Conservation (phyloP, 176 grass and related monocot genomes). For the Rhynchospora pubera region DNA sequence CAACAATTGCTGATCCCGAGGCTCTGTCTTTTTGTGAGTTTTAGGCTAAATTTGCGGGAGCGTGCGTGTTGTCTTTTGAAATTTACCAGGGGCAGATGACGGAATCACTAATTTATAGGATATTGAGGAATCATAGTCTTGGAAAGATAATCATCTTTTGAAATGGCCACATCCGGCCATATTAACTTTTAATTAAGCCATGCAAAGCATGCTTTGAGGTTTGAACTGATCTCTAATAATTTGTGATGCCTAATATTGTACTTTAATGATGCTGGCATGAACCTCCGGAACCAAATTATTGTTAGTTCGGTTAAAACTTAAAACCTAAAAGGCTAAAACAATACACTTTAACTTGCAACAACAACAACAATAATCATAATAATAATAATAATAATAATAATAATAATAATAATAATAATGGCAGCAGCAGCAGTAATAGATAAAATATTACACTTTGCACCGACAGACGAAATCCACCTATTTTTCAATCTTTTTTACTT, state of each 20-base stretch:
- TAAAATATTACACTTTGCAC: no score
- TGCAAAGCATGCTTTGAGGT: background rate
- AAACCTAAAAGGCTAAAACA: background rate
- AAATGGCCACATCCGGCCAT: background rate
- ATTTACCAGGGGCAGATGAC: background rate
- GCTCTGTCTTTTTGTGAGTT: conserved; percentile 20
- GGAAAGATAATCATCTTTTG: conserved; percentile 16
- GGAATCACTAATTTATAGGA: background rate
- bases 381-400: no score
- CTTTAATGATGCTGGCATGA: background rate
- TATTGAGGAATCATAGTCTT: conserved; percentile 9
- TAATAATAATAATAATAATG: no score
- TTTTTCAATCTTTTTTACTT: no score
- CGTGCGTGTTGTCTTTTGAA: background rate
- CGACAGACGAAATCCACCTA: no score
- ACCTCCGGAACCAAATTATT: background rate
- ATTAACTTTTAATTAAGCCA: background rate
- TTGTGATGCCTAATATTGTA: background rate
- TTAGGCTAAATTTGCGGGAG: background rate
- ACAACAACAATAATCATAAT: no score
- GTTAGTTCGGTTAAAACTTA: background rate
- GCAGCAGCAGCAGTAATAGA: no score
- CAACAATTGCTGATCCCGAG: conserved; percentile 4
- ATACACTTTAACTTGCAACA: background rate
- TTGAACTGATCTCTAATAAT: conserved; percentile 8